Percentiles rank a stretch among this genome's conserved stretches.
Conservation (phyloP, 2,329 filamentous ascomycete genomes). For the Arthrobotrys iridis region DNA sequence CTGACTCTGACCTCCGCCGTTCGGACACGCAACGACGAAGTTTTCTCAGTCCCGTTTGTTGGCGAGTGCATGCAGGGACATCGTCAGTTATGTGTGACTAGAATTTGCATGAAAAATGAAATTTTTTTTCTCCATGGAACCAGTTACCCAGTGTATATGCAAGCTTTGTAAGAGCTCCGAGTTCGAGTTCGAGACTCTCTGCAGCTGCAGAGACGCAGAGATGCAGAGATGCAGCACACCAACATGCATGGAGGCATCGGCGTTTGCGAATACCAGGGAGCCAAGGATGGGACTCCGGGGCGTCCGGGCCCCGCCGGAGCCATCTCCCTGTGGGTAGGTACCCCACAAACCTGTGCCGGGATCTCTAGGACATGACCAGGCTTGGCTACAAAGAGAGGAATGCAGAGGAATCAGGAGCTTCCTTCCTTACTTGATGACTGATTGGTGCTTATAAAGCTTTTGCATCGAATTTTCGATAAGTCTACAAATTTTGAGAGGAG, state of each 20-base stretch:
- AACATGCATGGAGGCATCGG: constrained; percentile 40
- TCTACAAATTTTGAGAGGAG: constrained; percentile 11
- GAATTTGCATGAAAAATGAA: constrained; percentile 46
- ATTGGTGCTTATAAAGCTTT: constrained; percentile 7
- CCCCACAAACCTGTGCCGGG: not conserved
- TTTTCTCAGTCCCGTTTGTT: constrained; percentile 19
- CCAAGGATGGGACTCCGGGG: not conserved
- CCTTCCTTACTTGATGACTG: constrained; percentile 5
- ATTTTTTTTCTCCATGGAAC: constrained; percentile 23
- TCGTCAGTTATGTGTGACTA: constrained; percentile 39
- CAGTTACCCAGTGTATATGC: constrained; percentile 4
- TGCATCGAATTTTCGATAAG: not conserved
- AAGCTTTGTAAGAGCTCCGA: constrained; percentile 50
- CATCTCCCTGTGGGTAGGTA: not conserved
- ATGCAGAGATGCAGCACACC: constrained; percentile 42
- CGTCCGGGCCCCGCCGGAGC: not conserved
- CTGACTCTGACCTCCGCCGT: constrained; percentile 34
- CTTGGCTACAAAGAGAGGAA: not conserved
- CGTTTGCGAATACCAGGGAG: constrained; percentile 21
- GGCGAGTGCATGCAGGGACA: constrained; percentile 43
- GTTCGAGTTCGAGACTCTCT: constrained; percentile 40
- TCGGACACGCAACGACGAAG: constrained; percentile 29
- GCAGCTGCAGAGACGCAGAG: constrained; percentile 49
- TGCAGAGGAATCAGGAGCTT: not conserved
- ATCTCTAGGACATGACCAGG: not conserved